Percentiles rank a stretch among this genome's conserved stretches.
Conservation (phyloP, 108 stramenopile genomes). For the Skeletonema menzelii region DNA sequence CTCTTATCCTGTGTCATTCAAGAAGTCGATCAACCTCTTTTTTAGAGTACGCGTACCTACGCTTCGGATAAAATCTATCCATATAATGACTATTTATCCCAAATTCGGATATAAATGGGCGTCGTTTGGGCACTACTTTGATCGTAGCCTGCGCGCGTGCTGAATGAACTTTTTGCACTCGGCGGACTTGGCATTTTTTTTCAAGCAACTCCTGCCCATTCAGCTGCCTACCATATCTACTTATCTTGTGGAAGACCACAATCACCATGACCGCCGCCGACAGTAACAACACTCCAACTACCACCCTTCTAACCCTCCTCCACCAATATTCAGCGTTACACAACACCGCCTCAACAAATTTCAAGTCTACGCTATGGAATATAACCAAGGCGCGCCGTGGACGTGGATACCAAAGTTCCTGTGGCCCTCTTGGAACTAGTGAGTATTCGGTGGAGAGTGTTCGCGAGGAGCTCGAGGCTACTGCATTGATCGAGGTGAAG, state of each 20-base stretch:
- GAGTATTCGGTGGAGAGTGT: conserved; percentile 33
- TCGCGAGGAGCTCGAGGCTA: conserved; percentile 31
- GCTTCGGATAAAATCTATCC: too few relatives aligned
- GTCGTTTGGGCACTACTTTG: too few relatives aligned
- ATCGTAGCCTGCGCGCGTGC: too few relatives aligned
- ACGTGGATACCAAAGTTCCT: conserved; percentile 34
- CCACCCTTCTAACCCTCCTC: conserved; percentile 34
- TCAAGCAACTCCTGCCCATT: too few relatives aligned
- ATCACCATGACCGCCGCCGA: neutral
- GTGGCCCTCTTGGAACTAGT: conserved; percentile 8
- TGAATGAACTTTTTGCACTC: too few relatives aligned
- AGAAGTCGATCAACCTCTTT: too few relatives aligned
- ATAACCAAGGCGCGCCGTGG: conserved; percentile 42
- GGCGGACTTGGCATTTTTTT: too few relatives aligned
- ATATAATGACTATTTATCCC: too few relatives aligned
- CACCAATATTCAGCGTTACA: conserved; percentile 31
- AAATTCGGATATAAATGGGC: too few relatives aligned
- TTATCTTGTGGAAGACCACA: neutral
- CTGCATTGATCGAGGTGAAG: conserved; percentile 24
- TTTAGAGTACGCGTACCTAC: too few relatives aligned
- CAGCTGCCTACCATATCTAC: too few relatives aligned
- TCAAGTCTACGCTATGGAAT: conserved; percentile 24
- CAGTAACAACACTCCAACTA: conserved; percentile 16
- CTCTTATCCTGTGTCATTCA: too few relatives aligned
- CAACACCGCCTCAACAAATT: conserved; percentile 6